These are phyloP conservation scores for Hemerocallis citrina DNA, from an alignment of 106 monocot species.

Conservation along the genomic window DNA sequence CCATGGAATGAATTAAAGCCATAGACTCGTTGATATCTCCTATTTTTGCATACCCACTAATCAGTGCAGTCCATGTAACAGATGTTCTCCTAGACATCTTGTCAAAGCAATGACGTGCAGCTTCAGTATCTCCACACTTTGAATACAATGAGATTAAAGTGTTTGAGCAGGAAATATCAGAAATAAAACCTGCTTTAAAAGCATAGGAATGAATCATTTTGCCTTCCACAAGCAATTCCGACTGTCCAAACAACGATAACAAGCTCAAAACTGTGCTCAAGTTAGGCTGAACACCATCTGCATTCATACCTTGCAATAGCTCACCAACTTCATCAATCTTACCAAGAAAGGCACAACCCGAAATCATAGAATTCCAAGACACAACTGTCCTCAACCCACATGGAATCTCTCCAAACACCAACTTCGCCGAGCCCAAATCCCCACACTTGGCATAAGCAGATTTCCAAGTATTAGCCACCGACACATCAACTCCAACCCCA, in stretches of 20 bases:
- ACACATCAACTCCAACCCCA: constrained; percentile 11
- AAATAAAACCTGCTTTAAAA: constrained; percentile 16
- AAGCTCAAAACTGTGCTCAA: constrained; percentile 19
- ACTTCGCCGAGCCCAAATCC: constrained; percentile 17
- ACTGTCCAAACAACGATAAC: constrained; percentile 9
- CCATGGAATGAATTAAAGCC: constrained; percentile 50
- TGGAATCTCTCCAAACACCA: constrained; percentile 17
- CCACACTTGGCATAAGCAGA: constrained; percentile 23
- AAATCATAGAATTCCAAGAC: constrained; percentile 35
- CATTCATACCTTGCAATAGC: constrained; percentile 8
- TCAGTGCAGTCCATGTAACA: constrained; percentile 43
- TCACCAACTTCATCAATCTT: neutral
- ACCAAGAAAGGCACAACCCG: constrained; percentile 11
- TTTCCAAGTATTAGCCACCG: constrained; percentile 25
- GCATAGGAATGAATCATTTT: constrained; percentile 11
- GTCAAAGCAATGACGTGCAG: constrained; percentile 47
- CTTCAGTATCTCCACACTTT: constrained; percentile 6
- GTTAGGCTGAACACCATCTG: constrained; percentile 11
- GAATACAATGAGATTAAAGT: constrained; percentile 25
- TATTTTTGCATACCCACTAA: constrained; percentile 26
- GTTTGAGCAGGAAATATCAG: constrained; percentile 9
- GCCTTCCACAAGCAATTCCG: constrained; percentile 9
- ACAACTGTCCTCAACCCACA: constrained; percentile 5
- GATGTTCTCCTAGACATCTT: constrained; percentile 20
- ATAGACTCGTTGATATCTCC: constrained; percentile 27